phyloP scores from a whole-genome alignment of 495 filamentous ascomycete genomes.

The Penicillium ucsense region DNA sequence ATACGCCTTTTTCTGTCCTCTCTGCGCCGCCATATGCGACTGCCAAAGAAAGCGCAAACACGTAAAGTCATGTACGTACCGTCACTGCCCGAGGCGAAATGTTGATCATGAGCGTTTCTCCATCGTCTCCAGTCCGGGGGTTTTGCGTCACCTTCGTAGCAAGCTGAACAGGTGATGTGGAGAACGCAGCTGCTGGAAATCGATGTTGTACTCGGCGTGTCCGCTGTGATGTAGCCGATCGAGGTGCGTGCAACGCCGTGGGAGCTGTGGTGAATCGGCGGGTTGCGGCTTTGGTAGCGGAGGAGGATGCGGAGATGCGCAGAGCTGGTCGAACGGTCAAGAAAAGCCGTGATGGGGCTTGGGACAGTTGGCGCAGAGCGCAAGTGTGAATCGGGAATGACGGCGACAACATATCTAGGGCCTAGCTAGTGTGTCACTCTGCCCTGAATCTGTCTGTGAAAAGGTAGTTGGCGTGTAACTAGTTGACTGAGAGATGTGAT shows the following conservation, averaged over 20 bases:
- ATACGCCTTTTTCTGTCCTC: too few species aligned
- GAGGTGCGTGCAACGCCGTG: neutral
- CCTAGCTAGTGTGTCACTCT: too few species aligned
- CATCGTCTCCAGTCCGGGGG: constrained; percentile 48
- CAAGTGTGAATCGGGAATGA: constrained; percentile 12
- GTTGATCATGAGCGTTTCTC: constrained; percentile 68
- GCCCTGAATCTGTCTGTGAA: neutral
- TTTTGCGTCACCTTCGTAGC: constrained; percentile 28
- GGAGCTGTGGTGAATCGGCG: constrained; percentile 5
- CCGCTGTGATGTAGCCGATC: neutral
- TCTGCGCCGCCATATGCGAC: too few species aligned
- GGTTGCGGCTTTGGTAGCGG: constrained; percentile 13
- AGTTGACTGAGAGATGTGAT: neutral
- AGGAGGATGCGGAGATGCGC: constrained; percentile 30
- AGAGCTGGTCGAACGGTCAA: constrained; percentile 18
- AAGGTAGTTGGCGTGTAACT: neutral
- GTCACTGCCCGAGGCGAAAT: constrained; percentile 75
- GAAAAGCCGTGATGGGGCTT: constrained; percentile 13
- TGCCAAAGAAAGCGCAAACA: neutral
- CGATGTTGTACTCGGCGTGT: neutral
- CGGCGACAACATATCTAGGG: constrained; percentile 21
- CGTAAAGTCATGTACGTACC: constrained; percentile 37
- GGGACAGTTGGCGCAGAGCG: constrained; percentile 13
- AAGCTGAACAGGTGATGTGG: constrained; percentile 20
- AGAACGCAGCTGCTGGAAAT: constrained; percentile 20